A percentile compares a stretch with the other conserved stretches of the same genome.
Conservation (phyloP, 345 rosid genomes). For the Rhizophora apiculata region DNA sequence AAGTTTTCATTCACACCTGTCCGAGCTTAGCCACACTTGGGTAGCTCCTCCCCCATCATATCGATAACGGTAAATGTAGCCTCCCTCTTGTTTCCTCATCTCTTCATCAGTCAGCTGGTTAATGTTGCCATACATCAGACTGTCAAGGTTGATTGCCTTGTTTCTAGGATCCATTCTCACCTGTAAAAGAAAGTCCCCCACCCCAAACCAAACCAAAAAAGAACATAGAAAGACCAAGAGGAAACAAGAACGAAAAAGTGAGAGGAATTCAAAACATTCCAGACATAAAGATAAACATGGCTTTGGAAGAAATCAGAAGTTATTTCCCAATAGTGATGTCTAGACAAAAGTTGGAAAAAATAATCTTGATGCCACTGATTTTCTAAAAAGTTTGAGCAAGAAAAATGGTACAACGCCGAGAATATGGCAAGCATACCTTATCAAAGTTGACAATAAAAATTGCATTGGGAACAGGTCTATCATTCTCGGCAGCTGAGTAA, state of each 20-base stretch:
- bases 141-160: conserved; percentile 67
- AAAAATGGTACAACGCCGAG: not conserved
- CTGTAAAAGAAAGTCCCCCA: conserved; percentile 34
- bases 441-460: conserved; percentile 91
- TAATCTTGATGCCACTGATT: not conserved
- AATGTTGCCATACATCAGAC: conserved; percentile 58
- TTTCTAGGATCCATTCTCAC: conserved; percentile 95
- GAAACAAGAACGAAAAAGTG: conserved; percentile 4
- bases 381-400: not conserved
- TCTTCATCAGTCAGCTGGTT: conserved; percentile 69
- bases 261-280: not conserved
- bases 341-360: conserved; percentile 15
- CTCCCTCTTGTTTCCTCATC: conserved; percentile 86
- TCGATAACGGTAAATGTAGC: conserved; percentile 85
- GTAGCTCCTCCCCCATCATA: conserved; percentile 99
- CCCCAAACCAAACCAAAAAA: conserved; percentile 1
- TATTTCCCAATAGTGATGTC: not conserved
- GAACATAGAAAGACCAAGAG: not conserved
- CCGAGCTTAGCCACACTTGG: conserved; percentile 96
- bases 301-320: not conserved
- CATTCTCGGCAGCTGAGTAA: conserved; percentile 47
- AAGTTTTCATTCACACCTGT: conserved; percentile 48
- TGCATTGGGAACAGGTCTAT: conserved; percentile 81
- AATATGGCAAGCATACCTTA: conserved; percentile 53
- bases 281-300: not conserved